Evolutionary conservation across 139 green algal species (phyloP).

Genomic region (Chlamydomonas sphaeroides): DNA sequence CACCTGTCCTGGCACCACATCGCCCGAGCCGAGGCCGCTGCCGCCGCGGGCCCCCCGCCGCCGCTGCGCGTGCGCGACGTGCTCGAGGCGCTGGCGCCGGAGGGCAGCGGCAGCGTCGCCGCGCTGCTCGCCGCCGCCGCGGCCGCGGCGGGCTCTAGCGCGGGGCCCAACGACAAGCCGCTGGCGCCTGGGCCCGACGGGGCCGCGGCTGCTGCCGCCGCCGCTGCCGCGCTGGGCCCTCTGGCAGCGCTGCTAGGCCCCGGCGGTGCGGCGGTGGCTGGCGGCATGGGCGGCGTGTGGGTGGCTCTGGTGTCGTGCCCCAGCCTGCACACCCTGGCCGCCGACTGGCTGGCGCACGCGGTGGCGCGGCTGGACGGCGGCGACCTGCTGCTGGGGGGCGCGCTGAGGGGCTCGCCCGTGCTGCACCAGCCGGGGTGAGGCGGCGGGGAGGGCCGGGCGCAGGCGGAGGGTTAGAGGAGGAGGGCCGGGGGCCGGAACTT

Average conservation of each 20-base stretch:
- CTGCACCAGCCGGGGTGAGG: constrained; percentile 24
- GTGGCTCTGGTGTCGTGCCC: neutral
- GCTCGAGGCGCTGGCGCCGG: constrained; percentile 19
- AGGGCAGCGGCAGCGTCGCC: constrained; percentile 14
- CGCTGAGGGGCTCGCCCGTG: neutral
- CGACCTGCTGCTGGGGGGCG: neutral
- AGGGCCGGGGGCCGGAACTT: neutral
- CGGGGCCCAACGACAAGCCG: too few relatives aligned
- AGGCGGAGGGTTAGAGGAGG: neutral
- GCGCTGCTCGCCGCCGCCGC: neutral
- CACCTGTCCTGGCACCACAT: constrained; percentile 36
- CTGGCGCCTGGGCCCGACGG: too few relatives aligned
- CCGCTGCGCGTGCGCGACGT: constrained; percentile 29
- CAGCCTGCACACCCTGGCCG: neutral
- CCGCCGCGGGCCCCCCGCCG: constrained; percentile 21
- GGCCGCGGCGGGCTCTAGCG: neutral
- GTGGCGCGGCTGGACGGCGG: constrained; percentile 16
- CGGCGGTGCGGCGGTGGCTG: neutral
- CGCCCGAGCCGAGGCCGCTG: constrained; percentile 17
- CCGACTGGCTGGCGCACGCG: constrained; percentile 25
- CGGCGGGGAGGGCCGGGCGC: too few relatives aligned
- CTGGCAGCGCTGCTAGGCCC: constrained; percentile 7
- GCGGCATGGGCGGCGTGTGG: neutral
- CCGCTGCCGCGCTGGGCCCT: constrained; percentile 2
- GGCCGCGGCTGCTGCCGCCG: neutral